A percentile compares a stretch with the other conserved stretches of the same genome.
phyloP scores from a whole-genome alignment of 73 alveolate genomes.

The Tetrahymena elliotti region DNA sequence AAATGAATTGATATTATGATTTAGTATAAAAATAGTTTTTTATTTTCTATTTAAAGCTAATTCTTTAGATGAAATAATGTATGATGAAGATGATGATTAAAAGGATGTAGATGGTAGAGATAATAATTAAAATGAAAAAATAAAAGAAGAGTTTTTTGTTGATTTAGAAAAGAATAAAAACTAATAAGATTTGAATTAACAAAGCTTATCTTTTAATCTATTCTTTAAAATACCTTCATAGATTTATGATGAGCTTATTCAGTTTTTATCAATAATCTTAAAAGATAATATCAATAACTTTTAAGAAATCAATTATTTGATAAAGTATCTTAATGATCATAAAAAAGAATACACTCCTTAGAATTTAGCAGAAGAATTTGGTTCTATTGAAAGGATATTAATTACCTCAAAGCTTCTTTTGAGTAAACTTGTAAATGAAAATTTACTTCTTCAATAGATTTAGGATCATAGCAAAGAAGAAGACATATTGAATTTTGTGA shows the following conservation, averaged over 20 bases:
- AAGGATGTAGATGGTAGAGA: neutral
- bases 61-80: neutral
- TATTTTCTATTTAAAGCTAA: neutral
- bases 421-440: neutral
- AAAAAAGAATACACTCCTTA: neutral
- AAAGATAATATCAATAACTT: neutral
- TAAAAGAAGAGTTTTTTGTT: neutral
- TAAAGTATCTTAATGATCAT: neutral
- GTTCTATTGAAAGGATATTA: neutral
- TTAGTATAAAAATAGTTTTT: too few relatives aligned
- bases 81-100: neutral
- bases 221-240: neutral
- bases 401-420: neutral
- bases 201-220: neutral
- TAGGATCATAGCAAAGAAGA: neutral
- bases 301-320: neutral
- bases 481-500: neutral
- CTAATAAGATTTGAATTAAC: neutral
- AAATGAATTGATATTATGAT: too few relatives aligned
- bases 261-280: neutral
- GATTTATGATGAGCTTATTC: neutral
- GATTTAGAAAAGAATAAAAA: neutral
- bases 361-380: neutral
- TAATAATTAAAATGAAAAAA: neutral
- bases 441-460: neutral